phyloP scores from a whole-genome alignment of 1,284 basidiomycete genomes.

The Pseudozyma sp. region DNA sequence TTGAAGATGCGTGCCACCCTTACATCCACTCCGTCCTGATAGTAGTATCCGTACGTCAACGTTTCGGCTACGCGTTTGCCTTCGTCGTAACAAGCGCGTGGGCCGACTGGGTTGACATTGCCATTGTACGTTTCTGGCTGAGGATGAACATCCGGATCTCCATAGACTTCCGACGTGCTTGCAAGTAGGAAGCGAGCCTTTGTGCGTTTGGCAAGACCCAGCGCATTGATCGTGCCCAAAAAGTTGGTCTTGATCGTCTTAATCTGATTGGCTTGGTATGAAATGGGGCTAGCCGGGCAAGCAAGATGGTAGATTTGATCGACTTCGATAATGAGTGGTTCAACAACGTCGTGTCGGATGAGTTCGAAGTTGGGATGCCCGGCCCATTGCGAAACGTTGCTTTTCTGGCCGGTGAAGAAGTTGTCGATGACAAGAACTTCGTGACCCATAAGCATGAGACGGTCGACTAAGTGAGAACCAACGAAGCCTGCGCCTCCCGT shows the following conservation, averaged over 20 bases:
- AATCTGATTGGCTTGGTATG: constrained; percentile 62
- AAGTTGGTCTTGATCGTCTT: constrained; percentile 90
- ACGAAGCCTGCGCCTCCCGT: constrained; percentile 97
- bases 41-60: constrained; percentile 75
- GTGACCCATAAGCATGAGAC: constrained; percentile 95
- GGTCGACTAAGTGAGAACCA: constrained; percentile 91
- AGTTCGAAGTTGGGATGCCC: constrained; percentile 99
- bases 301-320: constrained; percentile 65
- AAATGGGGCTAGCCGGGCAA: constrained; percentile 59
- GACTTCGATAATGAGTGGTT: constrained; percentile 57
- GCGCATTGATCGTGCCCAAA: constrained; percentile 88
- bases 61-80: constrained; percentile 70
- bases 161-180: constrained; percentile 97
- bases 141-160: constrained; percentile 95
- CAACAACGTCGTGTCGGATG: constrained; percentile 88
- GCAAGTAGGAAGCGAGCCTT: constrained; percentile 96
- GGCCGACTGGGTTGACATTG: constrained; percentile 96
- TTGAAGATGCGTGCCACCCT: constrained; percentile 62
- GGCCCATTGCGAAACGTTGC: constrained; percentile 78
- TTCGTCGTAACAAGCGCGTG: constrained; percentile 97
- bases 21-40: constrained; percentile 93
- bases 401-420: constrained; percentile 97
- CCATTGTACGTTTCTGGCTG: constrained; percentile 78
- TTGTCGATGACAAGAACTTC: constrained; percentile 98
- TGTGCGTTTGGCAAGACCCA: constrained; percentile 95